These are phyloP conservation scores for Penicillium canescens DNA, from an alignment of 495 filamentous ascomycete species.

Conservation along the genomic window DNA sequence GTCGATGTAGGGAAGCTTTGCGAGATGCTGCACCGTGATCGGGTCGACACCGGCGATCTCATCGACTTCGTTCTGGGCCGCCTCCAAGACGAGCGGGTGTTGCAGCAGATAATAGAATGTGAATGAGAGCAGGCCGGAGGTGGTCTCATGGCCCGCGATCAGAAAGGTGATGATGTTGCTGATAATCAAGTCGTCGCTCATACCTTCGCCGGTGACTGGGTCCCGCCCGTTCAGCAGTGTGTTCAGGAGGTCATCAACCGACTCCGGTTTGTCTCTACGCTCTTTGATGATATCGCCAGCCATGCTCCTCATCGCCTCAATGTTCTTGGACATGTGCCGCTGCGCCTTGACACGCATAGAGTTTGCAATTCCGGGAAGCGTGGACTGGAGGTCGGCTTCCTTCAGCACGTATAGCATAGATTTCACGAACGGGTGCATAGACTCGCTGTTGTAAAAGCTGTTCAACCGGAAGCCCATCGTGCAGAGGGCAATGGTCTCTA, in stretches of 20 bases:
- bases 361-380: no score
- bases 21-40: not conserved
- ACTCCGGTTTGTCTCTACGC: no score
- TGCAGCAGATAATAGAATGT: not conserved
- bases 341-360: no score
- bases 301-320: no score
- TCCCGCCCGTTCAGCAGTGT: not conserved
- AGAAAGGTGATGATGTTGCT: not conserved
- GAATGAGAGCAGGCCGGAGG: not conserved
- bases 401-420: no score
- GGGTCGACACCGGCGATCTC: not conserved
- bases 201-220: not conserved
- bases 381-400: no score
- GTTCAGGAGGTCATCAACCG: no score
- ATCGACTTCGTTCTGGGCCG: not conserved
- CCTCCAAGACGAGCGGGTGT: not conserved
- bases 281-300: no score
- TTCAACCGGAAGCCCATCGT: not conserved
- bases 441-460: no score
- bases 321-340: no score
- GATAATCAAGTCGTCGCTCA: not conserved
- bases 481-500: not conserved
- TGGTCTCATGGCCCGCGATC: not conserved
- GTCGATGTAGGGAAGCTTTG: not conserved
- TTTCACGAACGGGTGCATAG: no score